A percentile compares a stretch with the other conserved stretches of the same genome.
Evolutionary conservation across 1,284 basidiomycete species (phyloP).

Genomic region (Coniferiporia sulphurascens): DNA sequence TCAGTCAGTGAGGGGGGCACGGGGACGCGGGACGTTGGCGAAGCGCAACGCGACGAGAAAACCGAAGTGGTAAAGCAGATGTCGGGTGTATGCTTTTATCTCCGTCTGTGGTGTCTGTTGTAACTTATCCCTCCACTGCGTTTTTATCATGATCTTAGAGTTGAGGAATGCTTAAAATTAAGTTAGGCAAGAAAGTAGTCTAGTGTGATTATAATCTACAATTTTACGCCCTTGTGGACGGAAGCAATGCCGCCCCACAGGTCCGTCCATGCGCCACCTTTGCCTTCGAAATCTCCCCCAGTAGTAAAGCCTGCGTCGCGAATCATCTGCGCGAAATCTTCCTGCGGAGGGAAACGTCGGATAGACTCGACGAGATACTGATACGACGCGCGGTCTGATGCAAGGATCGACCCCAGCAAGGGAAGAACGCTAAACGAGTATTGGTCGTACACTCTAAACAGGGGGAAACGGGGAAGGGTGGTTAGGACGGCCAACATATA

Average conservation of each 20-base stretch:
- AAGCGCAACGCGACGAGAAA: slow-evolving; percentile 60
- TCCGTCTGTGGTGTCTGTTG: background rate
- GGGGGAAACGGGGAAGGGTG: background rate
- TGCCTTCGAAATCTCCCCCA: slow-evolving; percentile 62
- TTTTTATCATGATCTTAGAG: background rate
- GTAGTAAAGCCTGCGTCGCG: slow-evolving; percentile 80
- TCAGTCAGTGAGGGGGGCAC: slow-evolving; percentile 66
- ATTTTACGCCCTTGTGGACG: slow-evolving; percentile 82
- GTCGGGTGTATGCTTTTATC: background rate
- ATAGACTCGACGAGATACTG: slow-evolving; percentile 99
- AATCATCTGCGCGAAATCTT: slow-evolving; percentile 90
- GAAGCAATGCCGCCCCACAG: slow-evolving; percentile 84
- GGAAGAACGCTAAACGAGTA: slow-evolving; percentile 98
- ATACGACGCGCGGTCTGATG: slow-evolving; percentile 92
- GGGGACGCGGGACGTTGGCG: slow-evolving; percentile 69
- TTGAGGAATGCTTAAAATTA: background rate
- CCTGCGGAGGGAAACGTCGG: slow-evolving; percentile 87
- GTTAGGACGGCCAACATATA: slow-evolving; percentile 5
- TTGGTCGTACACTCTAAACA: slow-evolving; percentile 79
- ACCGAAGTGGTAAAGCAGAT: slow-evolving; percentile 54
- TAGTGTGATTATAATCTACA: slow-evolving; percentile 32
- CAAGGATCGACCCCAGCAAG: slow-evolving; percentile 91
- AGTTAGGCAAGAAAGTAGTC: background rate
- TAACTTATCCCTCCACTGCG: background rate
- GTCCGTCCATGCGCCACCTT: slow-evolving; percentile 86